These are phyloP conservation scores for Alternaria incomplexa DNA, from an alignment of 2,329 filamentous ascomycete genomes.

Conservation along the genomic window DNA sequence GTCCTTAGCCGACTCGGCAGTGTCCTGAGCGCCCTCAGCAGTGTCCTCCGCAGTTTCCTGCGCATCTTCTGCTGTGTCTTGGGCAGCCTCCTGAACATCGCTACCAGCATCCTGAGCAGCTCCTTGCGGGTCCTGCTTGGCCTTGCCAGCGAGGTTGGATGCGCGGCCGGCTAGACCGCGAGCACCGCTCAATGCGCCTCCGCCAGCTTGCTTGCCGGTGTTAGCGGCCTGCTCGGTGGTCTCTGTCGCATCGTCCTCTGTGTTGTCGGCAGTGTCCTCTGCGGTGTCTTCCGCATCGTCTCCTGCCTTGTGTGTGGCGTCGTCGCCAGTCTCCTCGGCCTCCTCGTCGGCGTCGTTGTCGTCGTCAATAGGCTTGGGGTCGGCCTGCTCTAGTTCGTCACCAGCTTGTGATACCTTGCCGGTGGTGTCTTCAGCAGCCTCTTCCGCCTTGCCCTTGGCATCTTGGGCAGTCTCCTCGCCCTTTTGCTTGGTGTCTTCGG, in stretches of 20 bases:
- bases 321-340: slow-evolving; percentile 38
- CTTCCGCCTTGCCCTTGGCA: slow-evolving; percentile 45
- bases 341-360: slow-evolving; percentile 41
- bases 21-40: slow-evolving; percentile 38
- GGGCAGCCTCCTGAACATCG: slow-evolving; percentile 44
- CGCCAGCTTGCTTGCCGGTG: slow-evolving; percentile 41
- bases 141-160: slow-evolving; percentile 54
- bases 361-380: slow-evolving; percentile 55
- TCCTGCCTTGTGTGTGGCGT: slow-evolving; percentile 53
- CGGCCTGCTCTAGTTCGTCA: slow-evolving; percentile 53
- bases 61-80: slow-evolving; percentile 33
- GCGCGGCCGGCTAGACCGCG: slow-evolving; percentile 56
- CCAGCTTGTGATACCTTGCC: slow-evolving; percentile 57
- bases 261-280: slow-evolving; percentile 44
- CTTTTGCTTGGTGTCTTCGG: slow-evolving; percentile 42
- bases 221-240: slow-evolving; percentile 45
- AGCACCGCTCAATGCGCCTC: slow-evolving; percentile 52
- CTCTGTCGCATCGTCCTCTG: slow-evolving; percentile 49
- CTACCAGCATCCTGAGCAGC: slow-evolving; percentile 48
- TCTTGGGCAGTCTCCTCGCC: slow-evolving; percentile 43
- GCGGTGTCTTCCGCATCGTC: slow-evolving; percentile 53
- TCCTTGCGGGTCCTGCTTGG: slow-evolving; percentile 45
- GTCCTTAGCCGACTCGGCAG: slow-evolving; percentile 39
- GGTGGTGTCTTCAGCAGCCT: slow-evolving; percentile 46
- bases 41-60: slow-evolving; percentile 46